phyloP scores from a whole-genome alignment of 2,329 filamentous ascomycete species.

The Phyllosticta capitalensis region DNA sequence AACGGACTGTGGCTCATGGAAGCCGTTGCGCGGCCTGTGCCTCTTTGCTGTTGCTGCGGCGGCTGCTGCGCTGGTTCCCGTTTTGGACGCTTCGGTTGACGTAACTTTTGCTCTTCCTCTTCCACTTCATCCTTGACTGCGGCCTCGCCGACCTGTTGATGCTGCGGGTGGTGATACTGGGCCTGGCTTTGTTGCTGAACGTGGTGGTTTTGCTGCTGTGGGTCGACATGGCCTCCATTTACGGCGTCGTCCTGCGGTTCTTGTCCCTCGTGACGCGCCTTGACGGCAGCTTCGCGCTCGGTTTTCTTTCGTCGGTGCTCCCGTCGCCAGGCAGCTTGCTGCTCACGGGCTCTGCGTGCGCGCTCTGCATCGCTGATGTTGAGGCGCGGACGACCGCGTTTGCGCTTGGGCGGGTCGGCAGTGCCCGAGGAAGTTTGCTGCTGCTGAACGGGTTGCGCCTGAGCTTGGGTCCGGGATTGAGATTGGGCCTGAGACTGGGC shows the following conservation, averaged over 20 bases:
- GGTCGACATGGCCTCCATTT: not conserved
- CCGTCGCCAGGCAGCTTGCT: constrained; percentile 8
- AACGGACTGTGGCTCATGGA: constrained; percentile 7
- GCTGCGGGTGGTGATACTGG: not conserved
- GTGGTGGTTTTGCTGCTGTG: not conserved
- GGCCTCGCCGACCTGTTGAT: not conserved
- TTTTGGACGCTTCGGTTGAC: not conserved
- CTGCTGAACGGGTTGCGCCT: not conserved
- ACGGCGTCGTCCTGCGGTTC: constrained; percentile 15
- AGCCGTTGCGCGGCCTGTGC: not conserved
- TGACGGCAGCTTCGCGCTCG: constrained; percentile 36
- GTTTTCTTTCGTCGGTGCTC: constrained; percentile 2
- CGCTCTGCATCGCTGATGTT: constrained; percentile 10
- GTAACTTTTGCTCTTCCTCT: not conserved
- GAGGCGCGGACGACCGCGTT: constrained; percentile 10
- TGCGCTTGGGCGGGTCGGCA: constrained; percentile 4
- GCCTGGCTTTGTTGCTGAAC: not conserved
- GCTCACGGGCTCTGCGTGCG: constrained; percentile 3
- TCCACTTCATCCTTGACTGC: not conserved
- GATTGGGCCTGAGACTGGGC: not conserved
- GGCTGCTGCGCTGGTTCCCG: not conserved
- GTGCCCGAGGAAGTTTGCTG: not conserved
- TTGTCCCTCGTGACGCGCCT: constrained; percentile 55
- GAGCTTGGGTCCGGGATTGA: not conserved
- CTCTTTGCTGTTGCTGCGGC: not conserved